A percentile compares a stretch with the other conserved stretches of the same genome.
Evolutionary conservation across 2,329 filamentous ascomycete genomes (phyloP).

Genomic region (Salinomyces thailandicus): DNA sequence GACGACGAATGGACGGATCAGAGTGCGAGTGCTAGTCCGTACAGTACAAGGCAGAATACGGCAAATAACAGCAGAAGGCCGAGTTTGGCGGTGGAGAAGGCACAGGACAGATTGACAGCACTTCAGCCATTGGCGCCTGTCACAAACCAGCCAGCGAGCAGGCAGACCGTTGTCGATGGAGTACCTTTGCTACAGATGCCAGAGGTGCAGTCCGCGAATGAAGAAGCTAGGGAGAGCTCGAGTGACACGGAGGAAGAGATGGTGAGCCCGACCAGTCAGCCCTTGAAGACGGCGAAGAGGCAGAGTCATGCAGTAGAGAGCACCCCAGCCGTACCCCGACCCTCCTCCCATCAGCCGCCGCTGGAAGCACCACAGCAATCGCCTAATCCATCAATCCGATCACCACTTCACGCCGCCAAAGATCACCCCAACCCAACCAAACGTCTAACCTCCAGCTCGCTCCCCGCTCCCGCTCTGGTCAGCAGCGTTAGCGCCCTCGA

Average conservation of each 20-base stretch:
- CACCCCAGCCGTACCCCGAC: not conserved
- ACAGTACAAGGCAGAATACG: slow-evolving; percentile 27
- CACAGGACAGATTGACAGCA: slow-evolving; percentile 9
- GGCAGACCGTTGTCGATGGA: too few species aligned
- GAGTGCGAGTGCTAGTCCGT: slow-evolving; percentile 26
- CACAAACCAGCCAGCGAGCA: not conserved
- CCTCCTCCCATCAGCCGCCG: not conserved
- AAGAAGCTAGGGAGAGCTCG: not conserved
- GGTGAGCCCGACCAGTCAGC: not conserved
- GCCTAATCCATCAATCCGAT: not conserved
- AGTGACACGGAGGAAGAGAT: not conserved
- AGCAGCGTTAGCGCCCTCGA: slow-evolving; percentile 24
- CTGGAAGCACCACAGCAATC: not conserved
- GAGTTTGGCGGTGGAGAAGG: slow-evolving; percentile 15
- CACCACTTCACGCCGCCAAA: slow-evolving; percentile 7
- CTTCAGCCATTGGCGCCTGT: not conserved
- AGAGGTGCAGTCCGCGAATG: not conserved
- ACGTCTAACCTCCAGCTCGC: slow-evolving; percentile 16
- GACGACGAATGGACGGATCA: slow-evolving; percentile 30
- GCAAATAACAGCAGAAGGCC: slow-evolving; percentile 26
- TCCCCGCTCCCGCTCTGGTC: slow-evolving; percentile 21
- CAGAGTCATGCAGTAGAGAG: not conserved
- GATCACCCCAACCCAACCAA: slow-evolving; percentile 19
- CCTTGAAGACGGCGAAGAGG: not conserved
- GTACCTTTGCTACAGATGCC: too few species aligned